Conservation (phyloP, 192 early-diverging fungal species). For the Cladochytrium replicatum region DNA sequence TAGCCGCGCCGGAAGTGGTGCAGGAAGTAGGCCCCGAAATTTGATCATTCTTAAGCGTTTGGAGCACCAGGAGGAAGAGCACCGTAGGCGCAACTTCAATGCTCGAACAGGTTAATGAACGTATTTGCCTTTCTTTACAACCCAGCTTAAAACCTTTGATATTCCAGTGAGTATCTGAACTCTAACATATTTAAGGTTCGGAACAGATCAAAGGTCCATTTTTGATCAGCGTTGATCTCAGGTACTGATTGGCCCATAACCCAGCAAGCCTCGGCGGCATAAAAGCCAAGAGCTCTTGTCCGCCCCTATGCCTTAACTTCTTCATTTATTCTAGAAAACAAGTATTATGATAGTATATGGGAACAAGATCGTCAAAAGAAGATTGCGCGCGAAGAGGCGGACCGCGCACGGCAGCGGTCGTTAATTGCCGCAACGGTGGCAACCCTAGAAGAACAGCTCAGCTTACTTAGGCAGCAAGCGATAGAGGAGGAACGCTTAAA, state of each 20-base stretch:
- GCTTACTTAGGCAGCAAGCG: conserved; percentile 23
- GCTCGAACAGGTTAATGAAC: background rate
- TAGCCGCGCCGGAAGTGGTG: conserved; percentile 30
- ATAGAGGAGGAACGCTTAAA: conserved; percentile 35
- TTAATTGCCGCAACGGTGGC: conserved; percentile 26
- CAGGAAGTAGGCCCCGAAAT: conserved; percentile 12
- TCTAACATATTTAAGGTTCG: background rate
- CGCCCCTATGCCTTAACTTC: too few relatives aligned
- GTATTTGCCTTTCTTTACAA: background rate
- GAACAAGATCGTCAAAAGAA: conserved; percentile 42
- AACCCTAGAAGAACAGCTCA: conserved; percentile 31
- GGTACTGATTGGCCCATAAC: conserved; percentile 49
- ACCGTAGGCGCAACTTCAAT: background rate
- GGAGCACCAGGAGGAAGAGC: conserved; percentile 18
- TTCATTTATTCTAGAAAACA: too few relatives aligned
- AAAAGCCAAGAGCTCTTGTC: conserved; percentile 10
- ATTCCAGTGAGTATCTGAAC: conserved; percentile 7
- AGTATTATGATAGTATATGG: conserved; percentile 38
- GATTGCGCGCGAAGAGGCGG: conserved; percentile 34
- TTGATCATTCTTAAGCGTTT: conserved; percentile 13
- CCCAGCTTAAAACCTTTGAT: conserved; percentile 1
- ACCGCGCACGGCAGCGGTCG: conserved; percentile 13
- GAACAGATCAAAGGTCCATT: background rate
- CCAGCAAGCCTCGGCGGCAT: conserved; percentile 52
- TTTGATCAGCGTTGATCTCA: conserved; percentile 8